Evolutionary conservation across 352 stramenopile genomes (phyloP), one percentile per base, ranked within the genome.

Genomic region (Pythium scleroteichum): DNA sequence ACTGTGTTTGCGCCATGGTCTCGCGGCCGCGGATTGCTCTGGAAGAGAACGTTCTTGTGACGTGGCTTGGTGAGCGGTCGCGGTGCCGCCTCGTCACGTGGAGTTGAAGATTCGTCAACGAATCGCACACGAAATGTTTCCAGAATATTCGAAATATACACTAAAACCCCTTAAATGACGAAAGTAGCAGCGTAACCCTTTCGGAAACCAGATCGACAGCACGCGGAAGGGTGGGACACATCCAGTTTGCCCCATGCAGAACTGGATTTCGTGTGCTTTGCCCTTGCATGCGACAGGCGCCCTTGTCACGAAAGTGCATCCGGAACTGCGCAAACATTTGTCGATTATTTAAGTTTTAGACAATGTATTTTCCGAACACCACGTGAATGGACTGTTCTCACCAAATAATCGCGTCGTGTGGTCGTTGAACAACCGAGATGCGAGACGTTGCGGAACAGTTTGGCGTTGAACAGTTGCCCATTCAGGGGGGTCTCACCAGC

Each of bases 91-190:
- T 57, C 33, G 50, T 47, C 32, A 47, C 50, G 9, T 47, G 29
- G 19, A 16, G 42, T 62, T 62, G 54, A 62, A 62, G 44, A 54
- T 62, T 60, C 53, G 53, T 13, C 17, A 26, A 52, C 10, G 23
- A 52, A 52, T 52, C 23, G 16, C 8, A 38, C 4, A 2, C 20
- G 38, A 44, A 44, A 44, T 4, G 38, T 17, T 44, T 44, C 38
- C 16, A 44, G 38, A 44, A 44, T 44, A 4, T 20, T 44, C 17
- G 42, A 58, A 49, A 49, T 39, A 32, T 4, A 48, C 50, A 26
- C 9, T 9, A 27, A 49, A 42, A 33, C 35, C 10, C 9, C 7
- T 35, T 20, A 19, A 19, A 20, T 44, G 13, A 17, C 38, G 17
- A 44, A 44, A 19, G 4, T 44, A 13, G 38, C 29, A 35, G 29